These are phyloP conservation scores for Drechslera avenae DNA, from an alignment of 2,329 filamentous ascomycete species.

Conservation along the genomic window DNA sequence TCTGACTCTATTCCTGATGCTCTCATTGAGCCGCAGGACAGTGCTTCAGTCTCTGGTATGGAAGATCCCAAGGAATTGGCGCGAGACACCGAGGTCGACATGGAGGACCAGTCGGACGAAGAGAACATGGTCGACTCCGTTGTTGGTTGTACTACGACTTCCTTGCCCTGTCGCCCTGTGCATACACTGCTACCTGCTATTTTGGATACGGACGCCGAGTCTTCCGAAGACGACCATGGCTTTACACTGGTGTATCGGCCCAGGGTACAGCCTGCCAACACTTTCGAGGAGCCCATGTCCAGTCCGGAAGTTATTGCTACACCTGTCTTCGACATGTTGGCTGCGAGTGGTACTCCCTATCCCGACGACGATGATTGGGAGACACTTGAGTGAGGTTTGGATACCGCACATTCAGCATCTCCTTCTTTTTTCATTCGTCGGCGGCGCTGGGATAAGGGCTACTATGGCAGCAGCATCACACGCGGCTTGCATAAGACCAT, in stretches of 20 bases:
- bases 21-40: not conserved
- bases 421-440: no score
- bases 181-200: not conserved
- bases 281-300: constrained; percentile 12
- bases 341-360: constrained; percentile 16
- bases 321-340: constrained; percentile 9
- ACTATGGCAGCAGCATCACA: no score
- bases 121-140: constrained; percentile 2
- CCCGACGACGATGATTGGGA: constrained; percentile 18
- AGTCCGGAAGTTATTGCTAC: constrained; percentile 13
- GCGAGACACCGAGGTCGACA: no score
- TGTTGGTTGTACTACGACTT: not conserved
- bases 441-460: no score
- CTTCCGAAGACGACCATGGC: constrained; percentile 30
- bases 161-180: no score
- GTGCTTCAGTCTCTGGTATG: not conserved
- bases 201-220: constrained; percentile 6
- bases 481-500: no score
- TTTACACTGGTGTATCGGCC: constrained; percentile 31
- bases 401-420: not conserved
- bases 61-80: not conserved
- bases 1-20: not conserved
- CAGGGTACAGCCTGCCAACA: not conserved
- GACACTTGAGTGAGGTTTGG: not conserved
- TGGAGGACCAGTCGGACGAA: no score